phyloP scores from a whole-genome alignment of 2,329 filamentous ascomycete genomes.

The Microcyclospora pomicola region DNA sequence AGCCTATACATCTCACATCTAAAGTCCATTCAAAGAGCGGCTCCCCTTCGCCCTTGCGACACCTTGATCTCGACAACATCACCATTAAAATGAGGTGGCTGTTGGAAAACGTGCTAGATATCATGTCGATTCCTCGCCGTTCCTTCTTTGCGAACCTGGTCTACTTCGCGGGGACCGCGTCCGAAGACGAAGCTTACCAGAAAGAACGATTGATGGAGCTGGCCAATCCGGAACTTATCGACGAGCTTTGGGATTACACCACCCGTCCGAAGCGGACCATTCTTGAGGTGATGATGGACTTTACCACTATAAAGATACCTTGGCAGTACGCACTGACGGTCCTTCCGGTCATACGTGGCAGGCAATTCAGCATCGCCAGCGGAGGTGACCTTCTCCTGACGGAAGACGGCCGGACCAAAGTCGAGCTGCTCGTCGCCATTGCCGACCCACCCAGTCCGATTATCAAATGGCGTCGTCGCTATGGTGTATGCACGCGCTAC shows the following conservation, averaged over 20 bases:
- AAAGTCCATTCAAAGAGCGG: constrained; percentile 11
- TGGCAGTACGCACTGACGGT: constrained; percentile 56
- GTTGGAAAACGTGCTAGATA: constrained; percentile 71
- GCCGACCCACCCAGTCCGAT: constrained; percentile 41
- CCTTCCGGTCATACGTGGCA: constrained; percentile 70
- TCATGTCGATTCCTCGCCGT: constrained; percentile 76
- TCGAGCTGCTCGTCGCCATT: constrained; percentile 24
- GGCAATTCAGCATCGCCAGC: constrained; percentile 86
- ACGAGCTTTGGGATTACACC: constrained; percentile 94
- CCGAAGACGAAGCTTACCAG: constrained; percentile 40
- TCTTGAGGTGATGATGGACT: constrained; percentile 83
- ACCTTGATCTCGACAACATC: constrained; percentile 26
- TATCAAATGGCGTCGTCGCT: constrained; percentile 77
- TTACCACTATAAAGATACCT: constrained; percentile 69
- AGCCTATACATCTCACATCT: constrained; percentile 42
- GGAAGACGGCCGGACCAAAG: constrained; percentile 12
- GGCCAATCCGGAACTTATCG: constrained; percentile 60
- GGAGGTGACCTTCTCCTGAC: constrained; percentile 36
- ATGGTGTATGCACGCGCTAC: constrained; percentile 85
- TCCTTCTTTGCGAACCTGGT: constrained; percentile 71
- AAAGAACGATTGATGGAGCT: constrained; percentile 75
- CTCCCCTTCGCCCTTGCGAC: constrained; percentile 25
- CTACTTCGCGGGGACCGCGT: constrained; percentile 56
- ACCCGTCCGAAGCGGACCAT: constrained; percentile 81
- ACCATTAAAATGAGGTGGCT: constrained; percentile 56